Evolutionary conservation across 495 filamentous ascomycete species (phyloP), one percentile per base, ranked within the genome.

Genomic region (Aspergillus avenaceus): DNA sequence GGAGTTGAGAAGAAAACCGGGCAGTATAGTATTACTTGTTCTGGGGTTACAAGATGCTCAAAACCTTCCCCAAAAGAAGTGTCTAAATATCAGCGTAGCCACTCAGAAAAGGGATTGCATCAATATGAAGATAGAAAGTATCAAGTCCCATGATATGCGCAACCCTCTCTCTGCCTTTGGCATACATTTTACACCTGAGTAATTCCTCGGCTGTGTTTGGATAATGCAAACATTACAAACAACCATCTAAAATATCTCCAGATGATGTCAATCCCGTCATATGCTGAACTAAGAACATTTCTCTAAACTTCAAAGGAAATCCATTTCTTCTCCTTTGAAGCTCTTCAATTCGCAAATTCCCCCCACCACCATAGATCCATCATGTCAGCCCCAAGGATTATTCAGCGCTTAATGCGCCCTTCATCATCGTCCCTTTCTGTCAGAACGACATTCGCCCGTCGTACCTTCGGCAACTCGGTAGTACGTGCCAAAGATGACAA

Each of bases 181-280:
- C n/a, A n/a, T n/a, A n/a, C n/a, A n/a, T n/a, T n/a, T n/a, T n/a
- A n/a, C n/a, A n/a, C n/a, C n/a, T n/a, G n/a, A n/a, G n/a, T n/a
- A n/a, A 6, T 34, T 40, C 41, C 47, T 56, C 61, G 58, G 55
- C 9, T 31, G 12, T 49, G 25, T 55, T 52, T 60, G 49, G 54
- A 56, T 41, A 13, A 9, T 59, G 60, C 70, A 73, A 73, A 73
- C 65, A 43, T 25, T 53, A 49, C 67, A 70, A 71, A 70, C 68
- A 60, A 44, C 51, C 52, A 45, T 43, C 55, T 49, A 47, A 48
- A 36, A 49, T 57, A 54, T 62, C 61, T 51, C 52, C 59, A 60
- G 58, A 72, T 71, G 69, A 74, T 70, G 69, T 74, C 69, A 74
- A 70, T 57, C 61, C 62, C 50, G 57, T 38, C 42, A 53, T 55